Evolutionary conservation across 2,329 filamentous ascomycete genomes (phyloP).

Genomic region (Phyllachora maydis): DNA sequence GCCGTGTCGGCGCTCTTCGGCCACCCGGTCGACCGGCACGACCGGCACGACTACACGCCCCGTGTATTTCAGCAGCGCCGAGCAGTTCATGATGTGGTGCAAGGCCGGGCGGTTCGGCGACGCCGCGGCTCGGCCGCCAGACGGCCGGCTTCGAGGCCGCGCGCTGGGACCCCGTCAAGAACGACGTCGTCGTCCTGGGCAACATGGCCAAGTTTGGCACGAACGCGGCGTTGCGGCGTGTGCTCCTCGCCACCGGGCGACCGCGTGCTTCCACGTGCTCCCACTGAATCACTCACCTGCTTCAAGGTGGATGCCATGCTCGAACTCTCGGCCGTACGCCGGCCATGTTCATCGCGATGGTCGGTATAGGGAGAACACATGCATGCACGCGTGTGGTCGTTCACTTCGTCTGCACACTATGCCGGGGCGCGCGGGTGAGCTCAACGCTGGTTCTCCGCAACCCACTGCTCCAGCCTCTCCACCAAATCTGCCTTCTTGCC

Average conservation of each 20-base stretch:
- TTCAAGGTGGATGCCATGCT: too few relatives aligned
- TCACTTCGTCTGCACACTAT: slow-evolving; percentile 1
- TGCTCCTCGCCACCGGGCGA: slow-evolving; percentile 12
- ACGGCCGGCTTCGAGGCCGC: slow-evolving; percentile 9
- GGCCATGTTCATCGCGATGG: too few relatives aligned
- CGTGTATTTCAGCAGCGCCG: slow-evolving; percentile 13
- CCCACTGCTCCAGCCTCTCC: slow-evolving; percentile 34
- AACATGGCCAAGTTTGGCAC: slow-evolving; percentile 14
- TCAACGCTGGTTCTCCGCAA: slow-evolving; percentile 29
- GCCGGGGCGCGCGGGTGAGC: neutral
- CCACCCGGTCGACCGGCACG: slow-evolving; percentile 5
- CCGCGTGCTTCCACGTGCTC: too few relatives aligned
- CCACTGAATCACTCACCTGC: too few relatives aligned
- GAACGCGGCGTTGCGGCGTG: slow-evolving; percentile 8
- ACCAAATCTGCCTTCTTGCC: slow-evolving; percentile 33
- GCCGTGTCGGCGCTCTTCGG: slow-evolving; percentile 10
- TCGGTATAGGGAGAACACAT: too few relatives aligned
- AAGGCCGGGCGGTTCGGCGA: slow-evolving; percentile 16
- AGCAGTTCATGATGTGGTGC: slow-evolving; percentile 21
- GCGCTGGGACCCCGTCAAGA: slow-evolving; percentile 12
- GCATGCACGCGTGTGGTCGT: too few relatives aligned
- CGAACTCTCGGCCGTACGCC: too few relatives aligned
- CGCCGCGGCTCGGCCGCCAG: slow-evolving; percentile 8
- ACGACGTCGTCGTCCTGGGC: slow-evolving; percentile 10
- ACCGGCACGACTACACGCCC: slow-evolving; percentile 1